Evolutionary conservation across 352 stramenopile genomes (phyloP), one percentile per base, ranked within the genome.

Genomic region (Elongisporangium prolatum): DNA sequence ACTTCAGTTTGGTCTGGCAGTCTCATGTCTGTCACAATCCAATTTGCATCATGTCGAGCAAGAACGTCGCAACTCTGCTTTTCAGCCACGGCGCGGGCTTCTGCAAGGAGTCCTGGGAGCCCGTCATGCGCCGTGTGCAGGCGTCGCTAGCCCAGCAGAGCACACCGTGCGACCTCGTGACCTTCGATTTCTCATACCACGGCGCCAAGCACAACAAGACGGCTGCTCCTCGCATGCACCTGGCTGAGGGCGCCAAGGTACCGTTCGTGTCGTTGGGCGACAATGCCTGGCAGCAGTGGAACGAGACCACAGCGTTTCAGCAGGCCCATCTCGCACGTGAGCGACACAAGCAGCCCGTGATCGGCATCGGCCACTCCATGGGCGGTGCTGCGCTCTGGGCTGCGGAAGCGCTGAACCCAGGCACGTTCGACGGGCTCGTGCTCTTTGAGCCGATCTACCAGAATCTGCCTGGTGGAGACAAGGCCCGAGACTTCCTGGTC

Each of bases 341-440:
- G 18, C 34, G 71, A 22, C 61, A 68, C 44, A 64, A 65, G 63
- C 57, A 34, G 38, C 38, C 54, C 9, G 34, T 86, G 22, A 69
- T 86, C 20, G 75, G 68, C 7, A 56, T 86, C 38, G 75, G 68
- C 6, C 75, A 86, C 37, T 86, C 71, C 1, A 75, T 86, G 72
- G 75, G 75, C 21, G 66, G 71, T 0, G 53, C 64, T 4, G 65
- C 62, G 4, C 61, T 83, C 4, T 72, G 75, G 67, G 63, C 66
- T 16, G 63, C 66, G 1, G 75, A 86, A 55, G 63, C 67, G 14
- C 56, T 44, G 5, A 52, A 69, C 47, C 75, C 75, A 11, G 72
- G 75, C n/a, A 86, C 70, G 4, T 79, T 86, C 34, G 68, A 73
- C 38, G 66, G 64, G 7, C 63, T 80, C 55, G 76, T 85, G 21